Conservation (phyloP, 345 rosid genomes). For the Mercurialis annua region DNA sequence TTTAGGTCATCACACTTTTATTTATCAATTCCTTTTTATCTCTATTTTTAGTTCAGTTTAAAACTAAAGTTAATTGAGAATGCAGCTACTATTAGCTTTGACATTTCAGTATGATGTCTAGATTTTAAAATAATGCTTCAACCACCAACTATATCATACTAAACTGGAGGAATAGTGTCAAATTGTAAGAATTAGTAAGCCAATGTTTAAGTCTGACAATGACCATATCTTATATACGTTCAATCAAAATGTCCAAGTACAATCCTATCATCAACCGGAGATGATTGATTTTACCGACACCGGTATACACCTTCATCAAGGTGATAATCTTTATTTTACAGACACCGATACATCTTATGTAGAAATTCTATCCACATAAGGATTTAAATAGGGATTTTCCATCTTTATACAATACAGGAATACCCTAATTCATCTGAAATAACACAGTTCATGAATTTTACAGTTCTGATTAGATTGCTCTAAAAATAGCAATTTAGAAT, state of each 20-base stretch:
- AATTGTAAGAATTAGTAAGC: background rate
- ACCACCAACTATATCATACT: too few relatives aligned
- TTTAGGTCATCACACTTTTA: too few relatives aligned
- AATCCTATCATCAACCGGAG: background rate
- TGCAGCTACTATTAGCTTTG: too few relatives aligned
- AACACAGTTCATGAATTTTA: constrained; percentile 1
- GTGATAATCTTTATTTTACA: too few relatives aligned
- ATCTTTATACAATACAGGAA: background rate
- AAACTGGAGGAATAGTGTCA: too few relatives aligned
- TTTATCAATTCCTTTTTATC: too few relatives aligned
- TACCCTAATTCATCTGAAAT: background rate
- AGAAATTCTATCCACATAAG: background rate
- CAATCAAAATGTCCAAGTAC: background rate
- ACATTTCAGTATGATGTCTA: too few relatives aligned
- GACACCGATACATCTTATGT: background rate
- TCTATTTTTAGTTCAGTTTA: too few relatives aligned
- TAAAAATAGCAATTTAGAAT: background rate
- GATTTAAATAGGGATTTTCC: constrained; percentile 4
- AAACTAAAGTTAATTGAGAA: too few relatives aligned
- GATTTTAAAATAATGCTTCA: too few relatives aligned
- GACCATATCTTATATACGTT: background rate
- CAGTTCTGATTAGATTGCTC: constrained; percentile 8
- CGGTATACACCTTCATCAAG: background rate
- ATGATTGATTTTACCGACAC: constrained; percentile 6
- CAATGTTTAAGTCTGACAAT: background rate